Base-by-base conservation (phyloP, 1,284 basidiomycete genomes). In the Trametes sp. region DNA sequence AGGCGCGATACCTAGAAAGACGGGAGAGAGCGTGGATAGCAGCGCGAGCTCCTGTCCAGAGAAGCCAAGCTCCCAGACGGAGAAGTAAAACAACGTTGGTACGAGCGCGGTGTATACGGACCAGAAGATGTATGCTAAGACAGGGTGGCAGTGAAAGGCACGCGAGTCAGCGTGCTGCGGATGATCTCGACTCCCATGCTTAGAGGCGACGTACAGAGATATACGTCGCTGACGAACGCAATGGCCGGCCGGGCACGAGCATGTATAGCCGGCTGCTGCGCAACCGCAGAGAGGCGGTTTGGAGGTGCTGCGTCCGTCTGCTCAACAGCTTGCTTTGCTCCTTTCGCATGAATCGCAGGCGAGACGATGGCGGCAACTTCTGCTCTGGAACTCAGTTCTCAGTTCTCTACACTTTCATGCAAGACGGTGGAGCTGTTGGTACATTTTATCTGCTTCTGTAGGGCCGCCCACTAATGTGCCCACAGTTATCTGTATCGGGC, bases 71-170 rank as follows among this genome's bases (percentile, higher is more conserved):
- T 93, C 85, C 94, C 94, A 96, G 8, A 96, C 89, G 26, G 92
- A 94, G 80, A 94, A 96, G 77, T 96, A 98, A 79, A 97, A 98
- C 7, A 98, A 84, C 41, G 91, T 90, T 0, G 93, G 89, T 10
- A 91, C 87, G 23, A 98, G 84, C 1, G 88, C 87, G 1, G 95
- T 96, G 71, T 94, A 87, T 44, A 93, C 82, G 0, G 95, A 93
- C 94, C 95, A 97, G 74, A 92, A 95, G 19, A 92, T 82, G 68
- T 92, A 93, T 1, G 92, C 94, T 95, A 71, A 21, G 9, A 24
- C 9, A 36, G 9, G 16, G 26, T 4, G 61, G 62, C n/a, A n/a
- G n/a, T n/a, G n/a, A n/a, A n/a, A n/a, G n/a, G n/a, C 21, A 14
- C n/a, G 49, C 57, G 48, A 4, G 38, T 54, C 28, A 54, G 52